phyloP scores from a whole-genome alignment of 305 asterid species.

The Coffea humblotiana region DNA sequence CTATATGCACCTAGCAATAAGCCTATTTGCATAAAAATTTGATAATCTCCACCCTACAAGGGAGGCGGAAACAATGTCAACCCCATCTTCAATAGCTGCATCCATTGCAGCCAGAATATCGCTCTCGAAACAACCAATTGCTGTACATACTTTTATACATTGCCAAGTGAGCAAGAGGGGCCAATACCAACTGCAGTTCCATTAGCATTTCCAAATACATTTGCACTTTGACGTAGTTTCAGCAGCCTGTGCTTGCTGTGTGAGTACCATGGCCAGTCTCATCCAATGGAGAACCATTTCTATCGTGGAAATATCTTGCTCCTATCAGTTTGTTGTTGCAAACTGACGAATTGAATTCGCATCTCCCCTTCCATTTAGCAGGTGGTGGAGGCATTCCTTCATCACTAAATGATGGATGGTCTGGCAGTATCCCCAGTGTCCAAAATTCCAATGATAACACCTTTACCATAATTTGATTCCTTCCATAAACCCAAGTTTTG shows the following conservation, averaged over 20 bases:
- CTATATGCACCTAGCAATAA: constrained; percentile 8
- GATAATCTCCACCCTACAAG: not conserved
- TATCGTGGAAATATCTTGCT: not conserved
- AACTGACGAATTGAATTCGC: not conserved
- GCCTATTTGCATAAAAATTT: not conserved
- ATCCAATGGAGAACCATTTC: constrained; percentile 5
- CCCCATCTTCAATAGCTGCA: constrained; percentile 17
- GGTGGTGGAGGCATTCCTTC: constrained; percentile 19
- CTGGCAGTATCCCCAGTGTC: constrained; percentile 2
- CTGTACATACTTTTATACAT: constrained; percentile 8
- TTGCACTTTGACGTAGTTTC: constrained; percentile 11
- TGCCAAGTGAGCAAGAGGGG: constrained; percentile 20
- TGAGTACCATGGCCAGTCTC: constrained; percentile 17
- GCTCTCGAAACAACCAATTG: not conserved
- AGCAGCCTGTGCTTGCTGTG: constrained; percentile 16
- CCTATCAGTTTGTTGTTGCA: constrained; percentile 15
- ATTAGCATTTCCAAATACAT: constrained; percentile 11
- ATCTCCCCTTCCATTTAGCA: constrained; percentile 18
- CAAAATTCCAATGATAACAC: constrained; percentile 10
- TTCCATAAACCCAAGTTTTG: constrained; percentile 2
- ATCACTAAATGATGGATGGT: constrained; percentile 16
- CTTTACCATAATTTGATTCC: constrained; percentile 11
- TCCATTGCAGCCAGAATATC: constrained; percentile 14
- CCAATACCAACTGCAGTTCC: constrained; percentile 17
- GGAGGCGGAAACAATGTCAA: constrained; percentile 13